These are phyloP conservation scores for Tylopilus sp. DNA, from an alignment of 1,284 basidiomycete species.

Conservation along the genomic window DNA sequence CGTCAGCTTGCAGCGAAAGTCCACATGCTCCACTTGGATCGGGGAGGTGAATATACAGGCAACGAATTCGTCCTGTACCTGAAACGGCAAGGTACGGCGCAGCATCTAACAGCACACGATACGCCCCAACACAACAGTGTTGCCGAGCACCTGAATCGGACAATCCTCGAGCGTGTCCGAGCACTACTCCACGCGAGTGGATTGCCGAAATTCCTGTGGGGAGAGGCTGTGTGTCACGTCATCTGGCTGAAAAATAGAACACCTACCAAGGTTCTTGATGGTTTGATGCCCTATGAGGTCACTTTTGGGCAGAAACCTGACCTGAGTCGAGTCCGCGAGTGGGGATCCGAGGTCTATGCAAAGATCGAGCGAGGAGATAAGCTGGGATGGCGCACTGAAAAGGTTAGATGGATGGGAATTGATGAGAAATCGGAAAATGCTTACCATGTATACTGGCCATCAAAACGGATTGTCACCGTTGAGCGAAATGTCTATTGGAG, in stretches of 20 bases:
- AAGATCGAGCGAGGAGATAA: not conserved
- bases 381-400: not conserved
- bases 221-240: not conserved
- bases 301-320: fast-evolving
- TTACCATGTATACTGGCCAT: not conserved
- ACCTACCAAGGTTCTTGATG: not conserved
- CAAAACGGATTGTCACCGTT: not conserved
- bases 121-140: constrained; percentile 3
- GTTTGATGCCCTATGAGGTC: not conserved
- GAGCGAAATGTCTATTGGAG: not conserved
- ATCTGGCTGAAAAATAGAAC: not conserved
- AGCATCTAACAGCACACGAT: not conserved
- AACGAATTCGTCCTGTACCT: not conserved
- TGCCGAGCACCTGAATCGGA: not conserved
- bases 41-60: not conserved
- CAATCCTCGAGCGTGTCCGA: not conserved
- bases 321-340: not conserved
- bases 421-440: not conserved
- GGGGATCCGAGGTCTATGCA: not conserved
- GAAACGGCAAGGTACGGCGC: not conserved
- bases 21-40: not conserved
- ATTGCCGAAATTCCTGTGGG: constrained; percentile 5
- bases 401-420: not conserved
- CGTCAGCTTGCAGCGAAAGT: not conserved
- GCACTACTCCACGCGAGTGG: constrained; percentile 1